phyloP scores from a whole-genome alignment of 2,329 filamentous ascomycete species.

The Epichloe bromicola region DNA sequence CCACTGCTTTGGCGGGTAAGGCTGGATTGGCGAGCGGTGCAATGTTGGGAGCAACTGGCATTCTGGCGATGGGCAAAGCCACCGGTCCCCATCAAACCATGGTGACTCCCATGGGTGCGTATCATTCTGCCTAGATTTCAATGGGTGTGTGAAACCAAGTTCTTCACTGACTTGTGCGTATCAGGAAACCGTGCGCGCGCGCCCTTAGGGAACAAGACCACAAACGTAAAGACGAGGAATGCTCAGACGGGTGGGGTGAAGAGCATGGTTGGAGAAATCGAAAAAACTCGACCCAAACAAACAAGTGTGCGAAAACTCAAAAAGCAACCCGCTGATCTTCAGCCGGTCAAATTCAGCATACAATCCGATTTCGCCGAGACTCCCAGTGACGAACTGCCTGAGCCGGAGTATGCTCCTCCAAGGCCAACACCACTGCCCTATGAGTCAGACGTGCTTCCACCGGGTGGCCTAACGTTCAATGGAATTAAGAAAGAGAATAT shows the following conservation, averaged over 20 bases:
- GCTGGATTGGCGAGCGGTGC: slow-evolving; percentile 35
- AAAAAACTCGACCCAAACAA: slow-evolving; percentile 46
- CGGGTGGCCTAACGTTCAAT: slow-evolving; percentile 41
- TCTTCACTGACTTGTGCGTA: slow-evolving; percentile 6
- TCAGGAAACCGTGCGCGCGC: slow-evolving; percentile 43
- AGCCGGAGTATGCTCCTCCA: slow-evolving; percentile 84
- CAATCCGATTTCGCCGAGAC: slow-evolving; percentile 38
- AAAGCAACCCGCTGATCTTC: slow-evolving; percentile 38
- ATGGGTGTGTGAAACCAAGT: background rate
- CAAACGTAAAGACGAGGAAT: slow-evolving; percentile 71
- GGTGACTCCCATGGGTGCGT: slow-evolving; percentile 67
- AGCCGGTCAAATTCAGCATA: slow-evolving; percentile 48
- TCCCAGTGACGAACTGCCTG: slow-evolving; percentile 56
- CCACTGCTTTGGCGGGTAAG: slow-evolving; percentile 24
- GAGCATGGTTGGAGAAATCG: slow-evolving; percentile 42
- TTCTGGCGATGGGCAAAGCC: slow-evolving; percentile 34
- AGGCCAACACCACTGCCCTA: slow-evolving; percentile 53
- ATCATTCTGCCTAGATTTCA: background rate
- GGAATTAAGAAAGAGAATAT: slow-evolving; percentile 45
- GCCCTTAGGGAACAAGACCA: slow-evolving; percentile 91
- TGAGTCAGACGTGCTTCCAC: slow-evolving; percentile 55
- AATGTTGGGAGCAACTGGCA: slow-evolving; percentile 39
- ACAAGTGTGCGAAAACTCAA: slow-evolving; percentile 47
- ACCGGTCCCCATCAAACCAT: slow-evolving; percentile 40
- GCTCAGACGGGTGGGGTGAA: slow-evolving; percentile 55